Conservation (phyloP, 75 land plant species). For the Adiantum capillusveneris region DNA sequence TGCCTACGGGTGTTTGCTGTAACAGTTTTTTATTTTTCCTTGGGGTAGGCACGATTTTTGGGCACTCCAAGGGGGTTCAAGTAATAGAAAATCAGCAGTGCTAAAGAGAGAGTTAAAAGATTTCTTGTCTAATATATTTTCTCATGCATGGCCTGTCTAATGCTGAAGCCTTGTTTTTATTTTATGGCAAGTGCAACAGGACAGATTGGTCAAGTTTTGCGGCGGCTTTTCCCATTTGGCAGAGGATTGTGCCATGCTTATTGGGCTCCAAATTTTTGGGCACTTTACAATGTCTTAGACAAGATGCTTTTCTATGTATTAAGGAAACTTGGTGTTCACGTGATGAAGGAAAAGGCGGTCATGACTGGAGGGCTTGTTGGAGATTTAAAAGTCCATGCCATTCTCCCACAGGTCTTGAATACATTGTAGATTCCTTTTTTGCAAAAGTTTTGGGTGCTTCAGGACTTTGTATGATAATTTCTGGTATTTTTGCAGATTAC, state of each 20-base stretch:
- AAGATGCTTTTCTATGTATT: slow-evolving; percentile 47
- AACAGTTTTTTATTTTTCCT: no score
- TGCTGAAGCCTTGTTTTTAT: not conserved
- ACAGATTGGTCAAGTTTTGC: slow-evolving; percentile 73
- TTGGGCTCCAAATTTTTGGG: slow-evolving; percentile 99
- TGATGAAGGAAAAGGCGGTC: slow-evolving; percentile 49
- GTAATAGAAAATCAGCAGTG: not conserved
- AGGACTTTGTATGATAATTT: no score
- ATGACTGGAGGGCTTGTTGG: slow-evolving; percentile 94
- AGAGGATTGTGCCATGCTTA: slow-evolving; percentile 97
- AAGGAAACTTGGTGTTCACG: slow-evolving; percentile 40
- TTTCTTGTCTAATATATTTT: no score
- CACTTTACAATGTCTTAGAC: slow-evolving; percentile 69
- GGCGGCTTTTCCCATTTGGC: slow-evolving; percentile 90
- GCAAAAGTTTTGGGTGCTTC: no score
- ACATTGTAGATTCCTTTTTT: slow-evolving; percentile 7
- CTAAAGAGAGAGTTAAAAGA: no score
- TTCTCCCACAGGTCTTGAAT: slow-evolving; percentile 62
- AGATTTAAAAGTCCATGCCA: slow-evolving; percentile 55
- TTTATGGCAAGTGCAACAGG: slow-evolving; percentile 1
- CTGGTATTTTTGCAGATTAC: slow-evolving; percentile 40
- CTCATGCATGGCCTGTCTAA: no score
- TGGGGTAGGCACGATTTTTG: no score
- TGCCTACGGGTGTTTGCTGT: no score
- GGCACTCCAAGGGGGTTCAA: no score